Conservation (phyloP, 176 grass and related monocot genomes). For the Aegilops longissima region DNA sequence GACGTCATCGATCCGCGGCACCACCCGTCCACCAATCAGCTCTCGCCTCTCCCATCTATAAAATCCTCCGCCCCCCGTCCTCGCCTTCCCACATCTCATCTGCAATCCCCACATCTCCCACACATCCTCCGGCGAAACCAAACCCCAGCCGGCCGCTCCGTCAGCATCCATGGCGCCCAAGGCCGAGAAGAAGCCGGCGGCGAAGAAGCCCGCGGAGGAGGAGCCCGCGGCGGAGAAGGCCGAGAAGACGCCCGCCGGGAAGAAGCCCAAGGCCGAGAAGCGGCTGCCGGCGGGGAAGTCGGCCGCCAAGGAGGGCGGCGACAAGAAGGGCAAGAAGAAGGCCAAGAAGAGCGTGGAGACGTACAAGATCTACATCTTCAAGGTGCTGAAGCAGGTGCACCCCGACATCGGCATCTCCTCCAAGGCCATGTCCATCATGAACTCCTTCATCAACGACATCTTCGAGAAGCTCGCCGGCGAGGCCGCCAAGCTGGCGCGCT, state of each 20-base stretch:
- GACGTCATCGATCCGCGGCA: not conserved
- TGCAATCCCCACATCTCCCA: not conserved
- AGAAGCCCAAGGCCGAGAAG: constrained; percentile 8
- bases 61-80: not conserved
- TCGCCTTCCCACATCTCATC: not conserved
- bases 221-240: not conserved
- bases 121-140: not conserved
- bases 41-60: not conserved
- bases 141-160: not conserved
- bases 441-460: constrained; percentile 94
- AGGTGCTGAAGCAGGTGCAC: constrained; percentile 81
- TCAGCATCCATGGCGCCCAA: not conserved
- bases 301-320: not conserved
- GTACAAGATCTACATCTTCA: constrained; percentile 89
- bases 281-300: not conserved
- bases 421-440: constrained; percentile 94
- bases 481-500: constrained; percentile 39
- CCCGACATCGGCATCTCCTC: constrained; percentile 69
- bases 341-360: constrained; percentile 53
- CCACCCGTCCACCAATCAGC: not conserved
- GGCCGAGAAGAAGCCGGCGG: constrained; percentile 17
- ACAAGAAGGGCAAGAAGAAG: not conserved
- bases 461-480: constrained; percentile 76
- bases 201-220: constrained; percentile 16
- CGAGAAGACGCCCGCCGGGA: not conserved